Base-by-base conservation (phyloP, 2,329 filamentous ascomycete genomes). In the Tolypocladium paradoxum region DNA sequence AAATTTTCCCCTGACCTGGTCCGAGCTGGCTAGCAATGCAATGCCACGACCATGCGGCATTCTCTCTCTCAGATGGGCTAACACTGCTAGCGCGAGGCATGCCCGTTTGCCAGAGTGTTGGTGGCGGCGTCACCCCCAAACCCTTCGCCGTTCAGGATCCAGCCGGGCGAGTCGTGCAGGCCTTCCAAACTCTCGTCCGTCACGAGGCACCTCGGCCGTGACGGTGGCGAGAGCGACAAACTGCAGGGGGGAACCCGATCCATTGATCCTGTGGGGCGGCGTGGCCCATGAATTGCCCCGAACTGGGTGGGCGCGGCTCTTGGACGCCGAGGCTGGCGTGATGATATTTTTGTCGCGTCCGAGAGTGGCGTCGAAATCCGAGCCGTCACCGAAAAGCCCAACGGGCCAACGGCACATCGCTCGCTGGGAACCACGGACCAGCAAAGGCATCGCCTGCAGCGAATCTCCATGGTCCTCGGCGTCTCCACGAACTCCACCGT, bases 1-100 rank as follows among this genome's bases (percentile, higher is more conserved):
- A 56, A 59, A 49, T 45, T 54, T 54, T 51, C 56, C 57, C 57
- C 53, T 57, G 55, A 54, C 49, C 40, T 55, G 52, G 46, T 50
- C 50, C 48, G 48, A 48, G 43, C 36, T 20, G 35, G 16, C 37
- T 11, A 14, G 22, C 38, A 5, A 16, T 27, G 38, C n/a, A n/a
- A n/a, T n/a, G 38, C 40, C 4, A 45, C 7, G 40, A 11, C 40
- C 24, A 46, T 31, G 43, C 8, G 40, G 24, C 40, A 29, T 46
- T 18, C 4, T 29, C 18, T 31, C 27, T 8, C 43, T 11, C 9
- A 29, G 40, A 18, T 20, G 43, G 24, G 9, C 43, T 12, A 31
- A 29, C 22, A 36, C 14, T 36, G 36, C 27, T 55, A 56, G 54
- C 29, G 49, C 48, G 50, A 55, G 54, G 54, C 51, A 53, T 47